Base-by-base conservation (phyloP, 2,329 filamentous ascomycete species). In the Neoscytalidium dimidiatum region DNA sequence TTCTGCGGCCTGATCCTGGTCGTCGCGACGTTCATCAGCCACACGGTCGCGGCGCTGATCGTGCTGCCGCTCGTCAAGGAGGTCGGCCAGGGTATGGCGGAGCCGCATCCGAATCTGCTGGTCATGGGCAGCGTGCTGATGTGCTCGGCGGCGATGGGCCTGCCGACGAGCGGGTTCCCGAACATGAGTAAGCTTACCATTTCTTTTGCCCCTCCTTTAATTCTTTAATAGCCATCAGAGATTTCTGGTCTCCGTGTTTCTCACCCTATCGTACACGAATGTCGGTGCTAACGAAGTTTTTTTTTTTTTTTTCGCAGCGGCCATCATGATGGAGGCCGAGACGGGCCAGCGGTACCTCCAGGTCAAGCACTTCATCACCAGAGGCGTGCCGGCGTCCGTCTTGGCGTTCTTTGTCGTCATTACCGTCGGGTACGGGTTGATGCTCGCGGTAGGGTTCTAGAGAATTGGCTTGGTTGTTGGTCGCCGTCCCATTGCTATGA, bases 81-180 rank as follows among this genome's bases (percentile, higher is more conserved):
- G 69, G 92, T 99, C 8, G 96, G 95, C 19, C 84, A 87, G 66
- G 85, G 83, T 57, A 97, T 99, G 93, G 86, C 90, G 2, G 85
- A 96, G 75, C 94, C 94, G 29, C 93, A 96, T 75, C 94, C 95
- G 8, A 98, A 98, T 77, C 80, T 99, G 66, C 81, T 99, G 66
- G 95, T 99, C 68, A 98, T 99, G 94, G 92, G 89, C 0, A 90
- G 91, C 63, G 94, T 96, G 11, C 81, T 99, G 68, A 99, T 99
- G 93, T 97, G 95, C 75, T 94, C 90, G 69, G 94, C 94, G n/a
- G 95, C 92, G 2, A 99, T 99, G 95, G 95, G 90, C 13, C 79
- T 99, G 78, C 95, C 95, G 2, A 99, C 95, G 0, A 94, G 90
- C 75, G 96, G 95, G 8, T 99, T 99, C 81, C 95, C 95, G 1